Conservation (phyloP, 208 protist genomes). For the Naegleria lovaniensis region DNA sequence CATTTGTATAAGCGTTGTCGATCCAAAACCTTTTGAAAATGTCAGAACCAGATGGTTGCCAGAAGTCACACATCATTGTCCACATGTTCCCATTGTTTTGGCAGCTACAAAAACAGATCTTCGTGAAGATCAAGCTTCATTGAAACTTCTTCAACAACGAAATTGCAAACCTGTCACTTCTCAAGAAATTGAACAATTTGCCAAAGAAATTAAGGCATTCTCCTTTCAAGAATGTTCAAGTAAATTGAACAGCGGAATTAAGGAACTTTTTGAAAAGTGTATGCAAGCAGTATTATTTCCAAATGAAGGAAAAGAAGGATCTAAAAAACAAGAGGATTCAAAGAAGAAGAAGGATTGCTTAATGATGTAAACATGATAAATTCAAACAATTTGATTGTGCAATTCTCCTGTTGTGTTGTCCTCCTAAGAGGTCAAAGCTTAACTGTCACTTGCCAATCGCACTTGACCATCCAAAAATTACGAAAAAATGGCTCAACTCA, state of each 20-base stretch:
- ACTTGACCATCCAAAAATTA: no score
- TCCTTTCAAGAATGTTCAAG: not conserved
- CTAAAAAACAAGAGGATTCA: not conserved
- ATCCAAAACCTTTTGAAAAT: not conserved
- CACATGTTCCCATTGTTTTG: slow-evolving; percentile 62
- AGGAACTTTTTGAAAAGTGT: not conserved
- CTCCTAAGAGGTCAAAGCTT: no score
- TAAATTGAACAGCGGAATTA: not conserved
- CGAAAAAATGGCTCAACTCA: no score
- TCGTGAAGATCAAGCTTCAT: slow-evolving; percentile 49
- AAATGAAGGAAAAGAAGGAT: not conserved
- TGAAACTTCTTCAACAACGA: not conserved
- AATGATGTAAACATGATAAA: not conserved
- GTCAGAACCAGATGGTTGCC: slow-evolving; percentile 44
- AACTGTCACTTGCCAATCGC: no score
- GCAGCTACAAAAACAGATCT: slow-evolving; percentile 81
- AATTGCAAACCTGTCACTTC: not conserved
- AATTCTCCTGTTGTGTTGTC: no score
- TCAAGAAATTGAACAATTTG: not conserved
- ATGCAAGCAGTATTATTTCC: not conserved
- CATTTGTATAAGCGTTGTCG: not conserved
- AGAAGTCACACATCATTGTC: slow-evolving; percentile 65
- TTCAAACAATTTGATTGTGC: no score
- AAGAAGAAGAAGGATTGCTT: not conserved
- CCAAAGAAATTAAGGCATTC: not conserved